phyloP scores from a whole-genome alignment of 495 filamentous ascomycete genomes.

The Tuber borchii region DNA sequence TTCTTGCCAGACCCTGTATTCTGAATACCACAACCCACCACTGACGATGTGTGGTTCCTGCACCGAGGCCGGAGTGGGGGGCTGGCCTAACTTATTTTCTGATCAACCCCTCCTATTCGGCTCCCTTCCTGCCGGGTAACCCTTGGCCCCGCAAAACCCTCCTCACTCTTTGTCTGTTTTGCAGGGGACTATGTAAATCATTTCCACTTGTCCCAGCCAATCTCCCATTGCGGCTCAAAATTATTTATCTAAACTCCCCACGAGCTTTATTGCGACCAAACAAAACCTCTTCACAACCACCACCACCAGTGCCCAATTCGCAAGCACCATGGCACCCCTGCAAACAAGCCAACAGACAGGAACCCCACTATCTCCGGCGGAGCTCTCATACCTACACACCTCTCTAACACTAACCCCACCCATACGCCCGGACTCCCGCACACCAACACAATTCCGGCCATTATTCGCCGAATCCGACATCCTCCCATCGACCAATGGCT shows the following conservation, averaged over 20 bases:
- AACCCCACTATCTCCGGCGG: conserved; percentile 75
- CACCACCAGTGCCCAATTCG: conserved; percentile 1
- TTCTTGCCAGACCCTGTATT: no score
- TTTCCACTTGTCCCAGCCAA: conserved; percentile 15
- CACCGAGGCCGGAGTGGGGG: no score
- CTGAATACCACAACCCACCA: no score
- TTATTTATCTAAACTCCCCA: conserved; percentile 4
- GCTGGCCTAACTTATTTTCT: no score
- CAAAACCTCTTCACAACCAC: background rate
- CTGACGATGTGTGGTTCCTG: no score
- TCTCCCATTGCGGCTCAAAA: conserved; percentile 34
- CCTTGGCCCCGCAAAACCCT: no score
- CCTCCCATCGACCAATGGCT: conserved; percentile 81
- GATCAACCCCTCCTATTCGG: no score
- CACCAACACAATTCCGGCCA: conserved; percentile 80
- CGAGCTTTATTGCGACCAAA: background rate
- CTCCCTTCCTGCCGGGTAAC: no score
- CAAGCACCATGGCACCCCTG: conserved; percentile 39
- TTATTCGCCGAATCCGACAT: conserved; percentile 82
- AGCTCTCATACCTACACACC: conserved; percentile 90
- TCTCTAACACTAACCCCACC: conserved; percentile 73
- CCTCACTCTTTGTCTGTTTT: no score
- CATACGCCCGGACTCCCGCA: conserved; percentile 81
- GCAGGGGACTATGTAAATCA: no score
- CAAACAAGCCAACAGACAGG: conserved; percentile 32